These are phyloP conservation scores for Leccinum ochraceum DNA, from an alignment of 768 basidiomycete genomes.

Conservation along the genomic window DNA sequence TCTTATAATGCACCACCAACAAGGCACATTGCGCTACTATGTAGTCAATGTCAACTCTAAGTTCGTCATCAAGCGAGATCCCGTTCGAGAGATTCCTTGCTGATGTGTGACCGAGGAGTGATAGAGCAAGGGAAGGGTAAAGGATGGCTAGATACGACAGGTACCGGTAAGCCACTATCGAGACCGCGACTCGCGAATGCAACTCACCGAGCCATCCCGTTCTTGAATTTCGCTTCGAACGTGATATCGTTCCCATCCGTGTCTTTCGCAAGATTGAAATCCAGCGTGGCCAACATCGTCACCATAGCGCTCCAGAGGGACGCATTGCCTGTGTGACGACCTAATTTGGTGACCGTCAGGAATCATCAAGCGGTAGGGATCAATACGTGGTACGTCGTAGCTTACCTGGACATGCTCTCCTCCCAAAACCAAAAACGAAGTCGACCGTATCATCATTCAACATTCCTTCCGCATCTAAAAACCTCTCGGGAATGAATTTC, in stretches of 20 bases:
- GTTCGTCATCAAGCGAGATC: background rate
- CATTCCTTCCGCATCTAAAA: constrained; percentile 9
- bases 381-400: background rate
- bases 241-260: background rate
- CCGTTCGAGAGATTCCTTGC: background rate
- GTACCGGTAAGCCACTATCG: background rate
- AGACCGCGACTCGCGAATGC: background rate
- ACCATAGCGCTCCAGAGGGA: background rate
- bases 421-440: background rate
- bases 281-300: background rate
- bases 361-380: background rate
- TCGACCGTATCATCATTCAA: constrained; percentile 9
- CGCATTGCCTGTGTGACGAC: background rate
- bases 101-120: background rate
- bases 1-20: background rate
- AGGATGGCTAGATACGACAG: background rate
- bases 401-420: background rate
- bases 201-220: background rate
- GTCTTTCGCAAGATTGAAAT: background rate
- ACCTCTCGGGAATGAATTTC: constrained; percentile 18
- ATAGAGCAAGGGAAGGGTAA: background rate
- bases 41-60: background rate
- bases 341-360: background rate
- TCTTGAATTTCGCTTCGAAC: background rate
- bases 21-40: background rate